Conservation (phyloP, 805 yeast genomes). For the Ogataea minuta region DNA sequence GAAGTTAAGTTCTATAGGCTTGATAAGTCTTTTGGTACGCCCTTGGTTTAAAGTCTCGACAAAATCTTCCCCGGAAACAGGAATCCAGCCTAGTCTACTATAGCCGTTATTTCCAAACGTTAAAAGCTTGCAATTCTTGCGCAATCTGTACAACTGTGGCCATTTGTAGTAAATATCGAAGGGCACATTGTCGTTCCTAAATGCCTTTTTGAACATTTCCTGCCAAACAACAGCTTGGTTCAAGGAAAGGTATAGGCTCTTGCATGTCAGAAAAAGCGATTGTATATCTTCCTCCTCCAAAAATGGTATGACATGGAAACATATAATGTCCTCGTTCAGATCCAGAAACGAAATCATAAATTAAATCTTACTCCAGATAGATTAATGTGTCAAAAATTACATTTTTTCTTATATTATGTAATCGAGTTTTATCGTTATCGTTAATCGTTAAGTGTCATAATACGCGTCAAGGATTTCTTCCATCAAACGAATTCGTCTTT, state of each 20-base stretch:
- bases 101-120: constrained; percentile 49
- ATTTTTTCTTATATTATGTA: neutral
- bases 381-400: constrained; percentile 1
- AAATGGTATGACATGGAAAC: constrained; percentile 34
- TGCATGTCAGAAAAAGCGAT: constrained; percentile 39
- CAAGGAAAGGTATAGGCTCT: constrained; percentile 34
- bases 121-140: constrained; percentile 41
- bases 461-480: too few relatives aligned
- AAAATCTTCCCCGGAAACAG: constrained; percentile 15
- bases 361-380: neutral
- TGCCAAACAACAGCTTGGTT: constrained; percentile 45
- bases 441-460: constrained; percentile 1
- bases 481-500: constrained; percentile 30
- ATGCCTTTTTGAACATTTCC: constrained; percentile 42
- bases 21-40: constrained; percentile 11
- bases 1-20: constrained; percentile 28
- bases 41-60: constrained; percentile 15
- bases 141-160: constrained; percentile 44
- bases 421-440: constrained; percentile 1
- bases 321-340: constrained; percentile 42
- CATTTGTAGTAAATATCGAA: constrained; percentile 42
- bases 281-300: constrained; percentile 41
- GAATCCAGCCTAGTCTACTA: constrained; percentile 45
- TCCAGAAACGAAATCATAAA: constrained; percentile 21
- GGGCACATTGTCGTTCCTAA: constrained; percentile 45